Evolutionary conservation across 1,284 basidiomycete species (phyloP).

Genomic region (Boletellus sp.): DNA sequence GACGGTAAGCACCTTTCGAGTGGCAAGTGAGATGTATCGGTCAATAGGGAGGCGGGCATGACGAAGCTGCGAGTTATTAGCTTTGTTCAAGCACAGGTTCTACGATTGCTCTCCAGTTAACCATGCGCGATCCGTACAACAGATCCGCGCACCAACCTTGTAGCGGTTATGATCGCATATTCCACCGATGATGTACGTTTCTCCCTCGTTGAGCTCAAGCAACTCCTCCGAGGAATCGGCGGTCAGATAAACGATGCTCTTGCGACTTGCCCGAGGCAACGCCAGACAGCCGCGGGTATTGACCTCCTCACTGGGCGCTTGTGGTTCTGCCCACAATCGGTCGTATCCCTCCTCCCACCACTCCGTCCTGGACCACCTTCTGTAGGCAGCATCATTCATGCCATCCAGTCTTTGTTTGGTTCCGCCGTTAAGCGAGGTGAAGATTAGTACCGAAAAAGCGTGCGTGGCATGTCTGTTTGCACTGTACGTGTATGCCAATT

Average conservation of each 20-base stretch:
- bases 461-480: conserved; percentile 71
- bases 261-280: conserved; percentile 17
- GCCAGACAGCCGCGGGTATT: conserved; percentile 8
- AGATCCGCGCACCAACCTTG: conserved; percentile 52
- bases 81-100: conserved; percentile 90
- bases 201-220: conserved; percentile 72
- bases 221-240: conserved; percentile 91
- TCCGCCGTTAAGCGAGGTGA: conserved; percentile 75
- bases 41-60: conserved; percentile 93
- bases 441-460: conserved; percentile 73
- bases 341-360: conserved; percentile 80
- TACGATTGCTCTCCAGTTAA: conserved; percentile 30
- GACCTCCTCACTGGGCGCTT: conserved; percentile 4
- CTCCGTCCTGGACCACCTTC: conserved; percentile 77
- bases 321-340: conserved; percentile 51
- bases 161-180: conserved; percentile 96
- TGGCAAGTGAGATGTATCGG: conserved; percentile 78
- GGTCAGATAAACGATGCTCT: conserved; percentile 86
- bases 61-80: conserved; percentile 68
- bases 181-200: conserved; percentile 95
- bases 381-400: conserved; percentile 67
- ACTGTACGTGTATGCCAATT: conserved; percentile 87
- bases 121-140: background rate
- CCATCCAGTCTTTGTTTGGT: conserved; percentile 67
- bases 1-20: conserved; percentile 94